Evolutionary conservation across 306 rosid genomes (phyloP).

Genomic region (Corylus americana): DNA sequence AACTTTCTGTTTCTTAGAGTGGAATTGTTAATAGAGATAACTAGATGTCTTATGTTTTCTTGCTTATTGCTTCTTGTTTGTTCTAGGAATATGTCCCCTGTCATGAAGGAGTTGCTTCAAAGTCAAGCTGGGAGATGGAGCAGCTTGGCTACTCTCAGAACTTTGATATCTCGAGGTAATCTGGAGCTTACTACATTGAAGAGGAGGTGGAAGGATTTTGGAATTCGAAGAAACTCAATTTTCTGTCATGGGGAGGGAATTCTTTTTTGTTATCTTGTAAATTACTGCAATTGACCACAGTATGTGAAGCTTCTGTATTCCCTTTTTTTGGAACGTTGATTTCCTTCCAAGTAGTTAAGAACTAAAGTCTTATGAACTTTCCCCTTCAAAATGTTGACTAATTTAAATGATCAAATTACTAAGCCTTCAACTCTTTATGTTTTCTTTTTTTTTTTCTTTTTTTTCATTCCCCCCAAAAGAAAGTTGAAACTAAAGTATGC

Average conservation of each 20-base stretch:
- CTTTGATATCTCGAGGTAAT: constrained; percentile 69
- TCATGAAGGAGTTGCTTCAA: constrained; percentile 91
- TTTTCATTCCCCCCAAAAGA: not conserved
- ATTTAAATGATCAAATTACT: constrained; percentile 36
- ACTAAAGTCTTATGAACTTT: constrained; percentile 44
- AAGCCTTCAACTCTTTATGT: constrained; percentile 6
- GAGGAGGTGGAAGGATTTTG: constrained; percentile 49
- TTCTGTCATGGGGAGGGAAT: constrained; percentile 34
- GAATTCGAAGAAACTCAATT: constrained; percentile 44
- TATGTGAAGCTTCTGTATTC: constrained; percentile 51
- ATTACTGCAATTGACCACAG: constrained; percentile 57
- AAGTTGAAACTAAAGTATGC: not conserved
- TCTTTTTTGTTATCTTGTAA: constrained; percentile 45
- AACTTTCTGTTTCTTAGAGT: not conserved
- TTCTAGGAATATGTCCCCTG: constrained; percentile 87
- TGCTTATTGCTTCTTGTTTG: constrained; percentile 9
- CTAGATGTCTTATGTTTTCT: constrained; percentile 10
- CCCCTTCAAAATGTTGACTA: constrained; percentile 39
- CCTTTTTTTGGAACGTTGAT: constrained; percentile 45
- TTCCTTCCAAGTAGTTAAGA: constrained; percentile 49
- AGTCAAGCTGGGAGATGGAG: constrained; percentile 86
- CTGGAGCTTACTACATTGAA: constrained; percentile 32
- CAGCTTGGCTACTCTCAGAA: constrained; percentile 68
- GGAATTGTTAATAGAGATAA: not conserved
- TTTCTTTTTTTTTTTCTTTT: not conserved